These are phyloP conservation scores for Cystobasidium slooffiae DNA, from an alignment of 1,284 basidiomycete genomes.

Conservation along the genomic window DNA sequence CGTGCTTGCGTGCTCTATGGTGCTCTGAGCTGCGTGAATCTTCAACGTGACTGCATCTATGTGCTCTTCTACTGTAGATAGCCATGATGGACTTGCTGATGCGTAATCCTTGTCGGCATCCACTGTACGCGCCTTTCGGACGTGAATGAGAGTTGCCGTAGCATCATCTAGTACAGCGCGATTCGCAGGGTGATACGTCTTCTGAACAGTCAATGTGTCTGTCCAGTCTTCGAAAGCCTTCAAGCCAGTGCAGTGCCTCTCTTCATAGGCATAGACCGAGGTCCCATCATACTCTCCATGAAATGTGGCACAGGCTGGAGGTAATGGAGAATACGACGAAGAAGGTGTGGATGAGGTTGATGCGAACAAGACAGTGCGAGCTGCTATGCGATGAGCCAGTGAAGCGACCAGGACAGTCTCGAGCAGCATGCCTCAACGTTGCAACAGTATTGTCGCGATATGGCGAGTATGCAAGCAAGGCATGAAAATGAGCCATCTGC, in stretches of 20 bases:
- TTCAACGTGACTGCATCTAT: background rate
- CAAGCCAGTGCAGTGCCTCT: slow-evolving; percentile 13
- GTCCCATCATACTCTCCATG: slow-evolving; percentile 40
- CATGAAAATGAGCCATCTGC: too few species aligned
- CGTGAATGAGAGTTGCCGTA: slow-evolving; percentile 16
- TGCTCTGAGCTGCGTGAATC: background rate
- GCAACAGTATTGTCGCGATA: too few species aligned
- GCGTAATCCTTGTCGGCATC: background rate
- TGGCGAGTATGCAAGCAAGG: too few species aligned
- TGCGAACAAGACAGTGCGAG: background rate
- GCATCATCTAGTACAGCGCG: background rate
- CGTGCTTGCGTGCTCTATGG: too few species aligned
- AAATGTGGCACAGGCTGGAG: slow-evolving; percentile 24
- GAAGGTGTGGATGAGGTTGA: background rate
- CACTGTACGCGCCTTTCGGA: slow-evolving; percentile 27
- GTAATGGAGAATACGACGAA: background rate
- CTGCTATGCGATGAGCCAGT: background rate
- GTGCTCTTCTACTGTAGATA: background rate
- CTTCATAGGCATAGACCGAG: slow-evolving; percentile 7
- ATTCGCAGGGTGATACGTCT: background rate
- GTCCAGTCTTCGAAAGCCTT: background rate
- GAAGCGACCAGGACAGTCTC: too few species aligned
- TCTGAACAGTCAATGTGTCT: background rate
- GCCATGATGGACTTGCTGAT: background rate
- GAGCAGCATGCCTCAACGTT: too few species aligned